phyloP scores from a whole-genome alignment of 306 rosid species.

The Rosa multiflora region DNA sequence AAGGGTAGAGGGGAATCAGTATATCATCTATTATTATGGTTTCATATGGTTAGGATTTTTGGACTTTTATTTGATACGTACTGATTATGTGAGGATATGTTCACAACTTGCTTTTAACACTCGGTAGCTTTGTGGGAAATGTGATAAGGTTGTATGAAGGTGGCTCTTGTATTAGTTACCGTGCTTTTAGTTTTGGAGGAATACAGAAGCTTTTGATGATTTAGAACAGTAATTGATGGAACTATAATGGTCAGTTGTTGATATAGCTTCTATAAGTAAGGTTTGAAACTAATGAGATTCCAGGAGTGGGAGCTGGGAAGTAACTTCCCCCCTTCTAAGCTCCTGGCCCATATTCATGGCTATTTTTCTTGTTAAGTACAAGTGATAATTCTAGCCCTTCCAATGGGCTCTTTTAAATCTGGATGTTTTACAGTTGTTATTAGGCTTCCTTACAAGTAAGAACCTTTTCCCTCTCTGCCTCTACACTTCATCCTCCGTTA shows the following conservation, averaged over 20 bases:
- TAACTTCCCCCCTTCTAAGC: too few relatives aligned
- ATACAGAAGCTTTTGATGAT: too few relatives aligned
- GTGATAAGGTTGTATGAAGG: neutral
- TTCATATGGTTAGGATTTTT: neutral
- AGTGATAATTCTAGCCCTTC: neutral
- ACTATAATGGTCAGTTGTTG: neutral
- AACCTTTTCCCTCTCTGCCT: neutral
- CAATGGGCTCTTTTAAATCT: neutral
- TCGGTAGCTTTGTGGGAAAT: neutral
- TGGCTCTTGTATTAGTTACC: neutral
- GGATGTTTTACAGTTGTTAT: neutral
- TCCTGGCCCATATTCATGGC: too few relatives aligned
- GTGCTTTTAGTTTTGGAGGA: neutral
- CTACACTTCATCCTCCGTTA: neutral
- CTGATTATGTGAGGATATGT: neutral
- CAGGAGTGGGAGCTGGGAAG: too few relatives aligned
- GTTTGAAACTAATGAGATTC: too few relatives aligned
- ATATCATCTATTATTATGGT: too few relatives aligned
- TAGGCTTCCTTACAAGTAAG: constrained; percentile 1
- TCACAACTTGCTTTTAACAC: neutral
- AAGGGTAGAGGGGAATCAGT: neutral
- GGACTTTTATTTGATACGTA: neutral
- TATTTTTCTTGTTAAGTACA: neutral
- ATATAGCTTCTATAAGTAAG: too few relatives aligned
- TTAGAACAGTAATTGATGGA: neutral